A percentile compares a stretch with the other conserved stretches of the same genome.
These are phyloP conservation scores for Forsythia viridissima DNA, from an alignment of 257 asterid genomes.

Conservation along the genomic window DNA sequence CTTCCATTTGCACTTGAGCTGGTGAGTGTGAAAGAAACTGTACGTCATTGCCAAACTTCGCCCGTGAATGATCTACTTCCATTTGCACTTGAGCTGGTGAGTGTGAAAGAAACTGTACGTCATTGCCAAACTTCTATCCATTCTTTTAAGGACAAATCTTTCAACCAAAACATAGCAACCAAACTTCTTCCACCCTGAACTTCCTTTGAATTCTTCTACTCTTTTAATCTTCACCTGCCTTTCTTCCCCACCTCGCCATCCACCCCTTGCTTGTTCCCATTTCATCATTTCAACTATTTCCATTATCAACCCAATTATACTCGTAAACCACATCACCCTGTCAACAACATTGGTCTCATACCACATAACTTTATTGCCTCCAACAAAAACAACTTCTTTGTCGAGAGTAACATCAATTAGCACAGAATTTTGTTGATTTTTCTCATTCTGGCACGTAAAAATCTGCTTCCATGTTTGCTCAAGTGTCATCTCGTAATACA, in stretches of 20 bases:
- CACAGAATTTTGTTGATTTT: conserved; percentile 24
- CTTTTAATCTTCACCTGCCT: conserved; percentile 30
- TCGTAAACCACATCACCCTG: conserved; percentile 49
- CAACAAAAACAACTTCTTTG: conserved; percentile 30
- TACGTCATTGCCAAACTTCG: conserved; percentile 36
- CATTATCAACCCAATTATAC: conserved; percentile 47
- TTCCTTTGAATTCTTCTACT: conserved; percentile 30
- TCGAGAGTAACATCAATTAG: conserved; percentile 41
- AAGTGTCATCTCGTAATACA: conserved; percentile 1
- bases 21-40: conserved; percentile 50
- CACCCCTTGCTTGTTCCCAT: conserved; percentile 28
- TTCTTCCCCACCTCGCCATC: conserved; percentile 36
- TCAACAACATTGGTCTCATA: conserved; percentile 19
- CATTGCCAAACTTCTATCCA: conserved; percentile 49
- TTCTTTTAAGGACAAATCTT: conserved; percentile 54
- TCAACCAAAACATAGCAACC: conserved; percentile 33
- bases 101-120: conserved; percentile 49
- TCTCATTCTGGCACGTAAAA: conserved; percentile 19
- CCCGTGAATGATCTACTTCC: conserved; percentile 41
- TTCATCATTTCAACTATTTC: conserved; percentile 48
- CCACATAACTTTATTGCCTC: conserved; percentile 36
- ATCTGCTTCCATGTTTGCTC: conserved; percentile 37
- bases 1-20: conserved; percentile 45
- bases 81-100: conserved; percentile 39
- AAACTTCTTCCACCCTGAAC: conserved; percentile 31